phyloP scores from a whole-genome alignment of 495 filamentous ascomycete species.

The Penicillium cosmopolitanum region DNA sequence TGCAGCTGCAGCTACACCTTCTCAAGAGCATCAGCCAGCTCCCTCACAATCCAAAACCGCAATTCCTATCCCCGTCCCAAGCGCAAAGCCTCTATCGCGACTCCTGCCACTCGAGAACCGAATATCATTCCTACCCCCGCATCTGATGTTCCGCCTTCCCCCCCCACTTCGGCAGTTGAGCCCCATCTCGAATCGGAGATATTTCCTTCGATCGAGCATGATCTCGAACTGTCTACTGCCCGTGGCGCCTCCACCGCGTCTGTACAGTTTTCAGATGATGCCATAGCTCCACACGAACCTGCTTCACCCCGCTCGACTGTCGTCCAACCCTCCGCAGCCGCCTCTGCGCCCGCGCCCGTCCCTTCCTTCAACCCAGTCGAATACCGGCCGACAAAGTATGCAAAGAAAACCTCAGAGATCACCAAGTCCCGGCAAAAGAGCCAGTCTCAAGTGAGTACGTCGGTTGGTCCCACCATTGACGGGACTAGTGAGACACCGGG shows the following conservation, averaged over 20 bases:
- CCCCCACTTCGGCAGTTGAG: slow-evolving; percentile 15
- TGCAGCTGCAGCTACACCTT: slow-evolving; percentile 4
- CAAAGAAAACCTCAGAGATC: slow-evolving; percentile 25
- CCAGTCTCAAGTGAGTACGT: slow-evolving; percentile 14
- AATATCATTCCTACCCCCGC: slow-evolving; percentile 11
- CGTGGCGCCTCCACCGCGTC: not conserved
- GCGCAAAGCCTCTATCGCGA: slow-evolving; percentile 30
- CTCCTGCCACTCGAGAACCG: not conserved
- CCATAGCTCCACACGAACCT: not conserved
- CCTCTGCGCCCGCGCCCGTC: not conserved
- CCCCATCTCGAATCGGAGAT: slow-evolving; percentile 2
- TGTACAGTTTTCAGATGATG: not conserved
- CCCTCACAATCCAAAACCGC: slow-evolving; percentile 22
- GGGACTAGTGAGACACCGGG: slow-evolving; percentile 16
- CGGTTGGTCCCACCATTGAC: slow-evolving; percentile 9
- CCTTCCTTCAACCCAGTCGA: slow-evolving; percentile 5
- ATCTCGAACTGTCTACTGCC: slow-evolving; percentile 6
- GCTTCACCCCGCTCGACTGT: not conserved
- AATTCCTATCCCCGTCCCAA: slow-evolving; percentile 38
- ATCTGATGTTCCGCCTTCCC: slow-evolving; percentile 19
- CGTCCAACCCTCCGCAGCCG: not conserved
- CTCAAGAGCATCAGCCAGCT: slow-evolving; percentile 19
- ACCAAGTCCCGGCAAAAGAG: slow-evolving; percentile 9
- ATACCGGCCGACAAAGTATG: slow-evolving; percentile 18
- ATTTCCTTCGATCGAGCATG: slow-evolving; percentile 23